phyloP scores from a whole-genome alignment of 192 early-diverging fungal genomes.

The Glomus cerebriforme region DNA sequence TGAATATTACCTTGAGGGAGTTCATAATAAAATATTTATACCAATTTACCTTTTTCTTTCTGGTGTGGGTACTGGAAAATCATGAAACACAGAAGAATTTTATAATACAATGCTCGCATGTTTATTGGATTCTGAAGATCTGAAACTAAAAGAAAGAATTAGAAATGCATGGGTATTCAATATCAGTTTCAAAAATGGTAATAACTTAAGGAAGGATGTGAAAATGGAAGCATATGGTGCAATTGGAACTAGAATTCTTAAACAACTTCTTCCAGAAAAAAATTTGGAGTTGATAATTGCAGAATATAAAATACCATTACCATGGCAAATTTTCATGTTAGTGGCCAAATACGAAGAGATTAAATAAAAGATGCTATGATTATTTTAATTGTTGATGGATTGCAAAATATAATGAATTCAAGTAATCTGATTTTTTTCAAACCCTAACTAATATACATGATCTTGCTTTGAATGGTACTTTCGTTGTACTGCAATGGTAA shows the following conservation, averaged over 20 bases:
- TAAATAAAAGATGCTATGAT: constrained; percentile 8
- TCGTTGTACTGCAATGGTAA: constrained; percentile 26
- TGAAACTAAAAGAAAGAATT: constrained; percentile 7
- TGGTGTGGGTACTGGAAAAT: constrained; percentile 31
- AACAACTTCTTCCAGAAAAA: constrained; percentile 24
- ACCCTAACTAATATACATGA: constrained; percentile 14
- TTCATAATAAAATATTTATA: constrained; percentile 18
- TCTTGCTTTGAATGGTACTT: constrained; percentile 11
- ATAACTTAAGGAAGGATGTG: not conserved
- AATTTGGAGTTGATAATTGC: not conserved
- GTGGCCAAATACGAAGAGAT: constrained; percentile 24
- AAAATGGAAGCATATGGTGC: not conserved
- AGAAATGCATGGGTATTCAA: constrained; percentile 26
- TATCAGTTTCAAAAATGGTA: constrained; percentile 17
- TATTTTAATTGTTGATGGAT: constrained; percentile 23
- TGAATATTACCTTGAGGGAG: not conserved
- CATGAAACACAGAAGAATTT: constrained; percentile 29
- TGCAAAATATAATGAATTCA: constrained; percentile 19
- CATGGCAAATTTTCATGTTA: constrained; percentile 7
- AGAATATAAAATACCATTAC: constrained; percentile 9
- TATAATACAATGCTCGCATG: constrained; percentile 18
- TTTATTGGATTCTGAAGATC: constrained; percentile 8
- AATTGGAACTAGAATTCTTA: constrained; percentile 28
- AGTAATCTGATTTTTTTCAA: constrained; percentile 22
- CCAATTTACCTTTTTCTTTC: constrained; percentile 32